Percentiles rank a stretch among this genome's conserved stretches.
These are phyloP conservation scores for Pseudogymnoascus sp. DNA, from an alignment of 2,329 filamentous ascomycete species.

Conservation along the genomic window DNA sequence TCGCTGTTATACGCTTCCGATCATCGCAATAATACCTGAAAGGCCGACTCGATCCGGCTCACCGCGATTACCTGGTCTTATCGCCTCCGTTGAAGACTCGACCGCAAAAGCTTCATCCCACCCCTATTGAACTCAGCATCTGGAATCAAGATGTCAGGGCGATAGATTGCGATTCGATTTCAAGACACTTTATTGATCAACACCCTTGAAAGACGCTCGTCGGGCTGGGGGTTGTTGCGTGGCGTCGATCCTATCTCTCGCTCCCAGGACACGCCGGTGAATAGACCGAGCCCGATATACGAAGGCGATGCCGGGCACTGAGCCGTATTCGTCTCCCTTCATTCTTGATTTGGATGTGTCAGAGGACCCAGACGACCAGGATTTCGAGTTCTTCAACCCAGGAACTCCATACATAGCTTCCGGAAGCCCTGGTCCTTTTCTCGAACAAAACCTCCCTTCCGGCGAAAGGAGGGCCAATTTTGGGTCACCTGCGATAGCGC, in stretches of 20 bases:
- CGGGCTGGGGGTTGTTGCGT: slow-evolving; percentile 1
- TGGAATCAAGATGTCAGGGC: neutral
- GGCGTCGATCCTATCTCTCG: neutral
- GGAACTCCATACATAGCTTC: slow-evolving; percentile 26
- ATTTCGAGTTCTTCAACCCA: slow-evolving; percentile 32
- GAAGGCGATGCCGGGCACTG: slow-evolving; percentile 11
- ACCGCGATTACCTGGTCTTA: neutral
- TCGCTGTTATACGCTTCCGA: neutral
- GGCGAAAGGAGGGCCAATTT: slow-evolving; percentile 22
- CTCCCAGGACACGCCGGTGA: slow-evolving; percentile 4
- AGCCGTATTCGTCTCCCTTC: slow-evolving; percentile 25
- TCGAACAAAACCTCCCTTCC: slow-evolving; percentile 23
- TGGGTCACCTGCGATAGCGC: slow-evolving; percentile 20
- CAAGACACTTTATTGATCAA: neutral
- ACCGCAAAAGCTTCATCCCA: slow-evolving; percentile 1
- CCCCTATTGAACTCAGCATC: slow-evolving; percentile 2
- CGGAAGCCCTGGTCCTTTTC: slow-evolving; percentile 26
- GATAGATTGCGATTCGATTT: neutral
- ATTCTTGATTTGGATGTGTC: slow-evolving; percentile 31
- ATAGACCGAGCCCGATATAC: slow-evolving; percentile 9
- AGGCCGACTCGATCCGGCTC: neutral
- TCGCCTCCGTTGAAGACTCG: neutral
- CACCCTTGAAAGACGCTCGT: neutral
- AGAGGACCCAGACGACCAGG: slow-evolving; percentile 26
- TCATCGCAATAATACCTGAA: neutral